Percentiles rank a stretch among this genome's conserved stretches.
phyloP scores from a whole-genome alignment of 148 eudicot species.

The Rhododendron kiyosumense region DNA sequence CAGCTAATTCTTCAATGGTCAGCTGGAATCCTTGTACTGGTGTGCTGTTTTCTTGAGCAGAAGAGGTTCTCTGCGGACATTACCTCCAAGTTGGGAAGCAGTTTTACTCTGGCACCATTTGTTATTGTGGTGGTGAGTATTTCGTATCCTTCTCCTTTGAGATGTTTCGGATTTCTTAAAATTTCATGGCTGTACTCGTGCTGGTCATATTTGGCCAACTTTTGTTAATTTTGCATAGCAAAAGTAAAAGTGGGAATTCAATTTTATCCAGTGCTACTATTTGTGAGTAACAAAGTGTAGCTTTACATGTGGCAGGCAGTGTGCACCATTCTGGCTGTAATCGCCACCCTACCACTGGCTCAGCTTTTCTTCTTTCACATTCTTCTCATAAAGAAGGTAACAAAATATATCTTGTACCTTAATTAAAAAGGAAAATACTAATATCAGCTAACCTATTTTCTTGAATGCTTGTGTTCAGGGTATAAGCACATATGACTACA shows the following conservation, averaged over 20 bases:
- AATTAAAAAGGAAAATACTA: neutral
- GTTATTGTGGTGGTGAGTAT: slow-evolving; percentile 84
- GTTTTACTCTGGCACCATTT: slow-evolving; percentile 84
- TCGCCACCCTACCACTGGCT: slow-evolving; percentile 82
- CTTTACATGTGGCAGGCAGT: slow-evolving; percentile 49
- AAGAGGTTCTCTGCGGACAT: slow-evolving; percentile 67
- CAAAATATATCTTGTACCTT: neutral
- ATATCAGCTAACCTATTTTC: neutral
- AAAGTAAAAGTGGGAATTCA: neutral
- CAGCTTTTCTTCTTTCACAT: slow-evolving; percentile 99
- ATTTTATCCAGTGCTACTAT: neutral
- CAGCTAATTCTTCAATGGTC: slow-evolving; percentile 98
- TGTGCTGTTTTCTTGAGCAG: slow-evolving; percentile 73
- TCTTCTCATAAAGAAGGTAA: slow-evolving; percentile 91
- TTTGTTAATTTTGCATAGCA: neutral
- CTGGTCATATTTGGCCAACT: neutral
- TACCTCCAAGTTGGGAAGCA: slow-evolving; percentile 83
- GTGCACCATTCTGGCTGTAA: slow-evolving; percentile 88
- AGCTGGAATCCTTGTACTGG: slow-evolving; percentile 83
- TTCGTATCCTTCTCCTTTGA: neutral
- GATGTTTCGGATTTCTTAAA: neutral
- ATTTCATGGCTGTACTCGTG: neutral
- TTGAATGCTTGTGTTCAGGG: slow-evolving; percentile 43
- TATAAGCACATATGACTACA: slow-evolving; percentile 94
- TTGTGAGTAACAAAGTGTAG: neutral